Percentiles rank a stretch among this genome's conserved stretches.
phyloP scores from a whole-genome alignment of 805 yeast species.

The Yarrowia bubula region DNA sequence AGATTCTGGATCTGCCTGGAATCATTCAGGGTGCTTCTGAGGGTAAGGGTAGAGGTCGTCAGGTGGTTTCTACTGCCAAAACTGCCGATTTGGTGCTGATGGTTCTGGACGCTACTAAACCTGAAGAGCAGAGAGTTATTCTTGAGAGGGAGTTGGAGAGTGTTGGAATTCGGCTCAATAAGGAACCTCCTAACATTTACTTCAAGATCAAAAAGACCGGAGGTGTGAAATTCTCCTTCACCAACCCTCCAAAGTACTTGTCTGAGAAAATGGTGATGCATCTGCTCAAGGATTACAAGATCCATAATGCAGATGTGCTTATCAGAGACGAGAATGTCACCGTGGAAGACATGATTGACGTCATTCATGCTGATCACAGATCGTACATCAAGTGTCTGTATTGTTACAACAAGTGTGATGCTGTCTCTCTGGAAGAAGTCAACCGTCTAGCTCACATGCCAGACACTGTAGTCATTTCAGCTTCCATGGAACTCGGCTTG shows the following conservation, averaged over 20 bases:
- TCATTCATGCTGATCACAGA: conserved; percentile 81
- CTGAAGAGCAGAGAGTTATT: conserved; percentile 81
- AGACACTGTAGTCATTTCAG: conserved; percentile 89
- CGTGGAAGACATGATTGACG: conserved; percentile 89
- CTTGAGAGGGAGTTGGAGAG: conserved; percentile 87
- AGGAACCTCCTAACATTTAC: conserved; percentile 73
- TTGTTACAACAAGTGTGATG: conserved; percentile 92
- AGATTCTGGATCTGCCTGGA: conserved; percentile 96
- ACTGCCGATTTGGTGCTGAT: conserved; percentile 90
- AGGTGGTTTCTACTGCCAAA: conserved; percentile 93
- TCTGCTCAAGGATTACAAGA: conserved; percentile 78
- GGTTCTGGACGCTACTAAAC: conserved; percentile 95
- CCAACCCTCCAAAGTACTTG: conserved; percentile 76
- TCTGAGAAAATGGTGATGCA: conserved; percentile 77
- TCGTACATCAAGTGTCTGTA: conserved; percentile 88
- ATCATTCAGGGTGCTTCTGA: conserved; percentile 94
- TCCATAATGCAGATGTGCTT: conserved; percentile 91
- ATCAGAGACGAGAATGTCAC: conserved; percentile 86
- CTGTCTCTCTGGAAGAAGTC: conserved; percentile 90
- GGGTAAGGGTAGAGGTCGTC: conserved; percentile 97
- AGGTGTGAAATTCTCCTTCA: conserved; percentile 80
- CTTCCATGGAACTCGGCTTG: conserved; percentile 82
- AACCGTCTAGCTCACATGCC: conserved; percentile 91
- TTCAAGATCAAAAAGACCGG: conserved; percentile 82
- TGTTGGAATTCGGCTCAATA: conserved; percentile 88